phyloP scores from a whole-genome alignment of 2,329 filamentous ascomycete species.

The Apiospora kogelbergensis region DNA sequence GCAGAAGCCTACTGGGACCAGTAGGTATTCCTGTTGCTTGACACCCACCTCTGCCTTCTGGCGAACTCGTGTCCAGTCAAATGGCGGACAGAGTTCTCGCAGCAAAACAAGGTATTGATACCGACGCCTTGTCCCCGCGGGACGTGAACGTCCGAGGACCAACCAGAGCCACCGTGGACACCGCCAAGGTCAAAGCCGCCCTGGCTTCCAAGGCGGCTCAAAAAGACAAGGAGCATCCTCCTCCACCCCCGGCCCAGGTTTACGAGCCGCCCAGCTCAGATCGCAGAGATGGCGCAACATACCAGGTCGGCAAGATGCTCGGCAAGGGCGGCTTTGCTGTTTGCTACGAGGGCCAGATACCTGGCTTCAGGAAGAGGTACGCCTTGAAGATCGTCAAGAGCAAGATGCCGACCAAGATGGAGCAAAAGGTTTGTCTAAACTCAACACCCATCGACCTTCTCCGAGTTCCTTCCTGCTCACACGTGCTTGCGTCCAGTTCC shows the following conservation, averaged over 20 bases:
- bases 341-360: constrained; percentile 71
- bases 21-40: constrained; percentile 15
- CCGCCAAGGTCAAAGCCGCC: constrained; percentile 52
- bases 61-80: constrained; percentile 16
- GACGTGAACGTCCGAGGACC: constrained; percentile 60
- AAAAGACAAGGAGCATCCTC: constrained; percentile 66
- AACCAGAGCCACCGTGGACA: constrained; percentile 34
- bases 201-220: constrained; percentile 29
- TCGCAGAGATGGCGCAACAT: constrained; percentile 68
- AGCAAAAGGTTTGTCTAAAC: constrained; percentile 67
- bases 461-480: background rate
- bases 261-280: constrained; percentile 66
- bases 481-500: constrained; percentile 47
- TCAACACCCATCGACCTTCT: background rate
- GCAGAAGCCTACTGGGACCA: constrained; percentile 14
- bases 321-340: constrained; percentile 84
- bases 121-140: constrained; percentile 64
- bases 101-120: constrained; percentile 51
- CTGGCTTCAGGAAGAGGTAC: constrained; percentile 65
- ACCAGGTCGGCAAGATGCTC: constrained; percentile 71
- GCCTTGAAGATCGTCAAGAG: constrained; percentile 84
- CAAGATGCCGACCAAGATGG: constrained; percentile 79
- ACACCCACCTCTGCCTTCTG: constrained; percentile 12
- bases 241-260: constrained; percentile 61
- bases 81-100: constrained; percentile 50